Evolutionary conservation across 306 rosid genomes (phyloP).

Genomic region (Castanea sativa): DNA sequence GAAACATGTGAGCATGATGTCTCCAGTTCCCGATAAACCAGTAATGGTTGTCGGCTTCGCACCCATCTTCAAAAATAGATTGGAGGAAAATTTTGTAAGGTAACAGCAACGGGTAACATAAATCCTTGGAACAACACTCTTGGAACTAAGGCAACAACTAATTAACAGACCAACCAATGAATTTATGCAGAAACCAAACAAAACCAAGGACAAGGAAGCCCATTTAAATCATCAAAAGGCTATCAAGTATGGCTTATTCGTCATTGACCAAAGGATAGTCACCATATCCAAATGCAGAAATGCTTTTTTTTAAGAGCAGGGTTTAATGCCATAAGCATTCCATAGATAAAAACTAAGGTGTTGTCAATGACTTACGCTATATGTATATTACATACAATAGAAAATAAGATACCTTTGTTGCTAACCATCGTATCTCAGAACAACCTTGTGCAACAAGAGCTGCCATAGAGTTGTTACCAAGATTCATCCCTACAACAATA

Average conservation of each 20-base stretch:
- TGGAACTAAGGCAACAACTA: not conserved
- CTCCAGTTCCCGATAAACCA: conserved; percentile 91
- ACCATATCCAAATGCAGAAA: not conserved
- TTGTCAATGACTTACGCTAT: not conserved
- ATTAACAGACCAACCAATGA: no score
- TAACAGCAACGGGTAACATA: not conserved
- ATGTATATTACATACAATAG: not conserved
- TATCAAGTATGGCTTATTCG: conserved; percentile 1
- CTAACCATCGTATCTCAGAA: conserved; percentile 96
- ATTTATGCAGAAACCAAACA: not conserved
- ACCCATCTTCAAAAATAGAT: conserved; percentile 74
- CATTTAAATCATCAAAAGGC: not conserved
- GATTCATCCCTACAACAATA: conserved; percentile 94
- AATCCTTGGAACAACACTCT: not conserved
- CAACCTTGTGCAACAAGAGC: conserved; percentile 98
- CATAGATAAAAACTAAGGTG: not conserved
- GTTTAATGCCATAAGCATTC: not conserved
- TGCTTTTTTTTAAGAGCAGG: not conserved
- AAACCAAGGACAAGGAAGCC: not conserved
- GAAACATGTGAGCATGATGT: conserved; percentile 91
- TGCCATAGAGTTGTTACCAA: conserved; percentile 94
- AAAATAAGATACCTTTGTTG: conserved; percentile 64
- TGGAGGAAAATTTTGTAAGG: conserved; percentile 16
- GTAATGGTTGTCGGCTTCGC: conserved; percentile 86
- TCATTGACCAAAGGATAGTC: not conserved